These are phyloP conservation scores for Pharus latifolius DNA, from an alignment of 176 grass and related monocot genomes.

Conservation along the genomic window DNA sequence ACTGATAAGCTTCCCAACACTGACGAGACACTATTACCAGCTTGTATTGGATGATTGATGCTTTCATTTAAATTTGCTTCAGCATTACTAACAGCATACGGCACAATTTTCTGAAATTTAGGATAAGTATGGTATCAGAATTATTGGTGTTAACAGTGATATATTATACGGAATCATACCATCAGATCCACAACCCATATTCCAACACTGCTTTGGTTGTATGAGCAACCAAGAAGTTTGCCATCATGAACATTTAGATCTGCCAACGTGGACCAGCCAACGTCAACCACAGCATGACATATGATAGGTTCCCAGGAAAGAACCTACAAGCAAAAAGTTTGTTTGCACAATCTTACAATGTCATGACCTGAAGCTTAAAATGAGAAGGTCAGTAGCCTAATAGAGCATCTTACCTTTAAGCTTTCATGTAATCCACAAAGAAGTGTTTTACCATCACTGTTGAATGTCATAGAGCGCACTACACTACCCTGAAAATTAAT, in stretches of 20 bases:
- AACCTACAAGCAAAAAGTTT: conserved; percentile 52
- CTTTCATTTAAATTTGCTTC: conserved; percentile 37
- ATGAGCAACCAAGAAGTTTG: conserved; percentile 96
- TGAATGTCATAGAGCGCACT: conserved; percentile 80
- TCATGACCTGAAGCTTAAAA: neutral
- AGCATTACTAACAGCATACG: conserved; percentile 31
- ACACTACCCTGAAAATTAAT: conserved; percentile 59
- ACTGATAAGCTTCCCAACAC: conserved; percentile 48
- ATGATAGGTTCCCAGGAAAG: conserved; percentile 87
- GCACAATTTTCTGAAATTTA: conserved; percentile 54
- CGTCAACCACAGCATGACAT: conserved; percentile 71
- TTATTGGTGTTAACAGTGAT: conserved; percentile 5
- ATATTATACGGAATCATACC: conserved; percentile 34
- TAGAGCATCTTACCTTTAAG: conserved; percentile 62
- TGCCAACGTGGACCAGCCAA: conserved; percentile 80
- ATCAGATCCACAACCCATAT: conserved; percentile 76
- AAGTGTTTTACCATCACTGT: conserved; percentile 74
- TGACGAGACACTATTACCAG: conserved; percentile 44
- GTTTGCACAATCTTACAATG: neutral
- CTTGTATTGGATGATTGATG: conserved; percentile 19
- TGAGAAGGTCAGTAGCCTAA: neutral
- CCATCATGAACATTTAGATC: conserved; percentile 77
- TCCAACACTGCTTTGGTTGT: conserved; percentile 84
- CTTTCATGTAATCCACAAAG: conserved; percentile 95
- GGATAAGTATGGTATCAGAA: conserved; percentile 8